Base-by-base conservation (phyloP, 768 basidiomycete species). In the Lactarius hatsudake region DNA sequence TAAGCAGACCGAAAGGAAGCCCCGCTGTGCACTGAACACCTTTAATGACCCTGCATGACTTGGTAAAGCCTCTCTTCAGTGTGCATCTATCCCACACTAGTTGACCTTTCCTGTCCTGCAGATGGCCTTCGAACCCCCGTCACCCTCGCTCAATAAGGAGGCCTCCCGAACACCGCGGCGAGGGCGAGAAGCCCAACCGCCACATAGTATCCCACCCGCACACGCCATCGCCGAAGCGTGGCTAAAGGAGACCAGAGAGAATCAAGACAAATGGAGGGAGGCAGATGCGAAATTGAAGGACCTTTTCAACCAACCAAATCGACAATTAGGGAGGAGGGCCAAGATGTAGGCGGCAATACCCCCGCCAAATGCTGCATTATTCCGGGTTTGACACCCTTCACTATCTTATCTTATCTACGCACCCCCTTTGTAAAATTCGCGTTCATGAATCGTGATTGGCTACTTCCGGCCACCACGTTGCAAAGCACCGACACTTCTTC, bases 171-270 rank as follows among this genome's bases (percentile, higher is more conserved):
- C 62, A 45, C 64, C 62, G 38, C 55, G 59, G 32, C 69, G 36
- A 23, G 70, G 61, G 20, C 65, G 64, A 63, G 61, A 64, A 12
- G 28, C 54, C 51, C 65, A 68, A 58, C 23, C 51, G 34, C 57
- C 65, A 56, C 54, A 69, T 28, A 66, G 69, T 45, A 53, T 51
- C 77, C 81, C 86, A 13, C 85, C 86, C 43, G 84, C 85, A 5
- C 84, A 86, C 69, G 82, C 84, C 34, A 90, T 91, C 74, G 87
- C 86, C 42, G 84, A 86, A 51, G 86, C 86, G 62, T 90, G 89
- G 89, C 83, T 81, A 73, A 77, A 79, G 58, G 86, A 88, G 76
- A 83, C 85, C n/a, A 66, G 74, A 17, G 84, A 88, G 75, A 84
- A 77, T 69, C 82, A 87, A 74, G 82, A 84, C 62, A 79, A 76